phyloP scores from a whole-genome alignment of 2,329 filamentous ascomycete species.

The Pestalotiopsis sp. region DNA sequence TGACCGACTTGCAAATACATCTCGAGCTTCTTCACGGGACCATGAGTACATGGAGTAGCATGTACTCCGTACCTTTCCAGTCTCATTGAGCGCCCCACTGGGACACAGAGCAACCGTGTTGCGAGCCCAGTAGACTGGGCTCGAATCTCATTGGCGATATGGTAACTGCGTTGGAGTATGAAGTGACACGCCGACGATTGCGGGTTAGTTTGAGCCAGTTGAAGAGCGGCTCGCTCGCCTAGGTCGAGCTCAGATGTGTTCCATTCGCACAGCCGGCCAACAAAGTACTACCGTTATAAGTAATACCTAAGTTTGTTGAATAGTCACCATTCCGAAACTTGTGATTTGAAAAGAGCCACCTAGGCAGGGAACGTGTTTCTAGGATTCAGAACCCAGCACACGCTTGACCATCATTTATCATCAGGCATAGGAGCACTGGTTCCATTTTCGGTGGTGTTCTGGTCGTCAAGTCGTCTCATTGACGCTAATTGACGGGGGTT shows the following conservation, averaged over 20 bases:
- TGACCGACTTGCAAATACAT: not conserved
- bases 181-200: not conserved
- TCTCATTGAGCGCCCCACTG: not conserved
- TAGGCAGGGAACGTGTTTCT: no score
- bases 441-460: not conserved
- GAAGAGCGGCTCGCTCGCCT: not conserved
- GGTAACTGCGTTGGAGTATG: not conserved
- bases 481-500: not conserved
- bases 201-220: not conserved
- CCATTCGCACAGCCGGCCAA: not conserved
- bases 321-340: no score
- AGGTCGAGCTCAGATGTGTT: not conserved
- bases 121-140: conserved; percentile 1
- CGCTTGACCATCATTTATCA: no score
- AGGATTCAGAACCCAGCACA: no score
- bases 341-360: no score
- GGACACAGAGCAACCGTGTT: not conserved
- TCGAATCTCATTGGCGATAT: not conserved
- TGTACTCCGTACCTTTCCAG: not conserved
- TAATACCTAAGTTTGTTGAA: no score
- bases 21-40: not conserved
- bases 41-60: not conserved
- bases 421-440: not conserved
- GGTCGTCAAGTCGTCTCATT: not conserved
- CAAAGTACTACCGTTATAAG: not conserved